These are phyloP conservation scores for Mucor velutinosus DNA, from an alignment of 371 early-diverging fungal species.

Conservation along the genomic window DNA sequence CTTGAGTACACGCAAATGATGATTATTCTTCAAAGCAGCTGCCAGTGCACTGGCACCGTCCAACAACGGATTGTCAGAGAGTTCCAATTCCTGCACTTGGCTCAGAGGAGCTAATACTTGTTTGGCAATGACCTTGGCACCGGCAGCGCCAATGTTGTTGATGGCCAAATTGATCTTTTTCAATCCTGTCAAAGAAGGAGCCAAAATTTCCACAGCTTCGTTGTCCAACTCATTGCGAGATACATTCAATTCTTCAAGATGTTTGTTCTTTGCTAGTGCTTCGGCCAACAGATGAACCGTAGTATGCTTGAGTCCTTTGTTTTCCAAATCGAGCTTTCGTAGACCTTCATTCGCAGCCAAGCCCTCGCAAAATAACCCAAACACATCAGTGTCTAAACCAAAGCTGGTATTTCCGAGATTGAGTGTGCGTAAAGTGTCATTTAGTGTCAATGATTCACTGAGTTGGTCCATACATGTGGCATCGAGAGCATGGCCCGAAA, in stretches of 20 bases:
- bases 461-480: conserved; percentile 40
- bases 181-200: conserved; percentile 27
- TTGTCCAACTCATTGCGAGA: conserved; percentile 55
- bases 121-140: conserved; percentile 34
- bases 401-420: conserved; percentile 51
- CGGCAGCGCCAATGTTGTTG: conserved; percentile 42
- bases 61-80: conserved; percentile 59
- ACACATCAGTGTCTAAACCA: conserved; percentile 28
- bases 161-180: conserved; percentile 45
- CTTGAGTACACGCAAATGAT: conserved; percentile 39
- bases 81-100: conserved; percentile 47
- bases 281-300: conserved; percentile 24
- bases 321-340: conserved; percentile 57
- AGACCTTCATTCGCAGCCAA: conserved; percentile 56
- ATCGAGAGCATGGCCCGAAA: conserved; percentile 60
- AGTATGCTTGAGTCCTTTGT: conserved; percentile 47
- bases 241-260: conserved; percentile 44
- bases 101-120: conserved; percentile 11
- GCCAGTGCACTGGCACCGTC: conserved; percentile 47
- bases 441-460: conserved; percentile 47
- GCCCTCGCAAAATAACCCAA: conserved; percentile 48
- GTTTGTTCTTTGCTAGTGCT: conserved; percentile 30
- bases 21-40: conserved; percentile 37
- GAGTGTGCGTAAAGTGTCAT: conserved; percentile 49
- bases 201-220: conserved; percentile 29